Evolutionary conservation across 306 rosid genomes (phyloP), one percentile per base, ranked within the genome.

Genomic region (Lathyrus oleraceus): DNA sequence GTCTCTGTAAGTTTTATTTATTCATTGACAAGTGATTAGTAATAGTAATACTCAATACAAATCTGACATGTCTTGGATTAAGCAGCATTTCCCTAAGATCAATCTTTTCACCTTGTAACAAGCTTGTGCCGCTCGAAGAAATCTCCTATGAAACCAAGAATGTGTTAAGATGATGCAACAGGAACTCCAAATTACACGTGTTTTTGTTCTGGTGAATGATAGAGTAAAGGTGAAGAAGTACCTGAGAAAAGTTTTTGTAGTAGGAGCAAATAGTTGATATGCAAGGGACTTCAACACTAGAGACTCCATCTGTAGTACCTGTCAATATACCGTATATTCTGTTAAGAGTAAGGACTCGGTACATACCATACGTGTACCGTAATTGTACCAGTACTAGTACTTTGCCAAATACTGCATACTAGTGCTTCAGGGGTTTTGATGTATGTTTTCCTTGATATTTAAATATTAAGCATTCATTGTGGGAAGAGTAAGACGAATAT

Each of bases 91-190:
- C 19, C 71, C 44, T 52, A 69, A 69, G 69, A 51, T 53, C 23
- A 53, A 74, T 59, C 43, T 60, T 65, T 54, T 81, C 76, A 95
- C 99, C 96, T 79, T 78, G 77, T 78, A 84, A 27, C 89, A 84
- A 70, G 96, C 89, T 82, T 91, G 99, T 35, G 96, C 99, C 12
- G 91, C 99, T 67, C 85, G 91, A 82, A 95, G 89, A 74, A 86
- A 91, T 76, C 97, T 82, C 96, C 99, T 95, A 82, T 53, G 74
- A 88, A 62, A 62, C 75, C 62, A 79, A 36, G 32, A 74, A 69
- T 70, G 52, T 32, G 17, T 4, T 21, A 42, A 62, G 30, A 6
- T 28, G 32, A 16, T 19, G 60, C 58, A 69, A 74, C 38, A 85
- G 75, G 71, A 59, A 56, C 60, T 52, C n/a, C 44, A 30, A 32